Evolutionary conservation across 225 moss, liverwort and hornwort genomes (phyloP).

Genomic region (Thuidium tamariscinum): DNA sequence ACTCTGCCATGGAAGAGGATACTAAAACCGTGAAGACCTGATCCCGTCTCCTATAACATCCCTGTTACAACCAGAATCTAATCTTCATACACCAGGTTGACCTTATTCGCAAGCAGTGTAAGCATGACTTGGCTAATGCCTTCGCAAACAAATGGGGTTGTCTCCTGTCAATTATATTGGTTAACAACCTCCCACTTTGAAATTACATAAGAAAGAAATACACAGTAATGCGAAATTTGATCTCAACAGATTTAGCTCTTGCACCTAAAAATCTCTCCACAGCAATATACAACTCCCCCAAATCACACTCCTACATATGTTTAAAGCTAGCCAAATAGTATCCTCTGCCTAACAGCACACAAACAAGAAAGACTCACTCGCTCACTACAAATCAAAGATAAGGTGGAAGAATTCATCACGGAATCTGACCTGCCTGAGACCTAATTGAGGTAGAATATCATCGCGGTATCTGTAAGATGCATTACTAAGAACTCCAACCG

Average conservation of each 20-base stretch:
- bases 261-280: neutral
- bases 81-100: neutral
- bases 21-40: neutral
- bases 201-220: neutral
- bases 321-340: neutral
- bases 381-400: neutral
- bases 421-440: constrained; percentile 37
- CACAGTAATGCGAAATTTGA: neutral
- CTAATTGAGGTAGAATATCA: constrained; percentile 45
- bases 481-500: constrained; percentile 48
- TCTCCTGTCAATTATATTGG: neutral
- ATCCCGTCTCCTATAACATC: neutral
- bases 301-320: neutral
- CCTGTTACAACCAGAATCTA: neutral
- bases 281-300: neutral
- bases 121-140: neutral
- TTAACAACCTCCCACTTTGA: neutral
- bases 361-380: neutral
- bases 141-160: neutral
- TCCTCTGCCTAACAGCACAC: neutral
- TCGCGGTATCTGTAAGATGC: constrained; percentile 61
- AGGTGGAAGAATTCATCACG: neutral
- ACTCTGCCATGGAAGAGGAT: neutral
- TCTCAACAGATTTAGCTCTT: neutral
- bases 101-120: neutral